A percentile compares a stretch with the other conserved stretches of the same genome.
phyloP scores from a whole-genome alignment of 2,329 filamentous ascomycete species.

The Ophiobolus disseminans region DNA sequence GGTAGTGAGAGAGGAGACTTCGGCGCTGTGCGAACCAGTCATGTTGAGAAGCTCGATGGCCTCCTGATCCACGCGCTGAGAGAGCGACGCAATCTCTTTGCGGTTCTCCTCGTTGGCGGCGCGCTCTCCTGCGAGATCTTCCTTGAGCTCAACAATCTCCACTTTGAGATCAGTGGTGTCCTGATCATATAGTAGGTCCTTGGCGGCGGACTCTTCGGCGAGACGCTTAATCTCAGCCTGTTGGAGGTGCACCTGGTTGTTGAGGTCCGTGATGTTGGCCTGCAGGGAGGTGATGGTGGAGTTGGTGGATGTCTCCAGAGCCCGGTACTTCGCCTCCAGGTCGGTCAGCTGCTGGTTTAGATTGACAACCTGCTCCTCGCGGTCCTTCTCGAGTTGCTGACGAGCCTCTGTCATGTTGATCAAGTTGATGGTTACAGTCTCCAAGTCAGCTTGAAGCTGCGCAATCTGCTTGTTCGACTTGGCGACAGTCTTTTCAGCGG shows the following conservation, averaged over 20 bases:
- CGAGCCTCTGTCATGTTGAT: constrained; percentile 37
- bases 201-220: constrained; percentile 31
- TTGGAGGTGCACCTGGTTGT: constrained; percentile 48
- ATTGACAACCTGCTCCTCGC: constrained; percentile 43
- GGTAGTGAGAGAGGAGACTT: constrained; percentile 46
- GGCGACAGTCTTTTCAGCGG: constrained; percentile 46
- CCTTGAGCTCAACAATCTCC: constrained; percentile 30
- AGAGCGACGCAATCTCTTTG: constrained; percentile 37
- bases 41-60: constrained; percentile 42
- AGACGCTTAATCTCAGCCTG: constrained; percentile 50
- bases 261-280: constrained; percentile 51
- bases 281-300: constrained; percentile 41
- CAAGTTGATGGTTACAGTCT: constrained; percentile 28
- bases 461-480: constrained; percentile 43
- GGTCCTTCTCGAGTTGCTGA: constrained; percentile 40
- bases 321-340: constrained; percentile 38
- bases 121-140: constrained; percentile 24
- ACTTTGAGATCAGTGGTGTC: constrained; percentile 34
- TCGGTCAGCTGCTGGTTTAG: constrained; percentile 46
- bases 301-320: constrained; percentile 40
- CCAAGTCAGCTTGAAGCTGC: constrained; percentile 44
- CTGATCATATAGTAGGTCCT: constrained; percentile 34
- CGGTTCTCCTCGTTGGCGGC: constrained; percentile 35
- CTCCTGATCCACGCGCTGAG: constrained; percentile 36
- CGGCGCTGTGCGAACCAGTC: constrained; percentile 29